Evolutionary conservation across 176 grass and related monocot species (phyloP), one percentile per base, ranked within the genome.

Genomic region (Leersia perrieri): DNA sequence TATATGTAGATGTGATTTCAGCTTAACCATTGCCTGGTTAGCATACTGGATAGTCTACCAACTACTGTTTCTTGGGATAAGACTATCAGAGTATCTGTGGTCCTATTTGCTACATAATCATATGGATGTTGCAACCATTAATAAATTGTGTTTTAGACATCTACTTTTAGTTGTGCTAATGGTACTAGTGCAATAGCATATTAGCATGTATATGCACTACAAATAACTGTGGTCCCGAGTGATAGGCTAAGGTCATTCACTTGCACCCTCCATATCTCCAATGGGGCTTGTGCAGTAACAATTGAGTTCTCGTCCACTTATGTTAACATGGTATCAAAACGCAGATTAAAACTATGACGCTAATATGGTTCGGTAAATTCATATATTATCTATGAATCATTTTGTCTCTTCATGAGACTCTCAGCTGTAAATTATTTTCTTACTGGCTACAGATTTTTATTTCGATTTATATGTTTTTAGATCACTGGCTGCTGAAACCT

Each of bases 401-500:
- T 12, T 25, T 38, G 58, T 70, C 70, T 72, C 30, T 66, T 81
- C 35, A 64, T 77, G 74, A 74, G 68, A 41, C 35, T 63, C 0
- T 63, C 0, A 47, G 63, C 33, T 63, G 13, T 13, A 68, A 63
- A 84, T 26, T 58, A 62, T 44, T 31, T 63, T 42, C 32, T 80
- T 70, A 39, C 5, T 79, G 66, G 66, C 40, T 60, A 78, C 60
- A 55, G 2, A 18, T 74, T 83, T 68, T 85, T 25, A 36, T 65
- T 33, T 74, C 34, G 25, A 29, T 68, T 85, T 61, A 16, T 31
- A 63, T 33, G 31, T 73, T 31, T 72, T 85, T 82, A 98, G 95
- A 39, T 91, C 88, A 74, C 42, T 98, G 70, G 92, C 92, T 75
- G 92, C 95, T 68, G 95, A 98, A 90, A 98, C 95, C 67, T 98